Base-by-base conservation (phyloP, 1,139 yeast genomes). In the Candida dubliniensis region DNA sequence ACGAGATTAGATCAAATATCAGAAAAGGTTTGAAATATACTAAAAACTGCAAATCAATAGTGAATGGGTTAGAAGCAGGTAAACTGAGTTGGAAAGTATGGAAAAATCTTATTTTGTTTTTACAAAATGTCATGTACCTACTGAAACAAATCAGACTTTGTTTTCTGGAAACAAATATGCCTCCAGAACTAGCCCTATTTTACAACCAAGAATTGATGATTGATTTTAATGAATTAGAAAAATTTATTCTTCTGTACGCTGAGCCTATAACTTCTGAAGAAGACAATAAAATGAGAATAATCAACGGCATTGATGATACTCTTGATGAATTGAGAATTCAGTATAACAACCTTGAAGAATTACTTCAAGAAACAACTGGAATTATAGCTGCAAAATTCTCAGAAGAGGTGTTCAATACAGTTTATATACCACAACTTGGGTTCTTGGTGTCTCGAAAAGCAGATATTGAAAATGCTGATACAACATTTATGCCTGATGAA, bases 401-500 rank as follows among this genome's bases (percentile, higher is more conserved):
- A 53, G 2, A 35, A 5, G 43, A 49, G 10, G 38, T 42, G 2
- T 45, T 69, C 4, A 71, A 68, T 45, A 67, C 67, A 1, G 65
- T 69, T 2, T 75, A 75, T 47, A 68, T 74, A 24, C 77, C 77
- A 7, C 77, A 73, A 42, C 47, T 76, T 27, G 80, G 79, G 0
- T 76, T 66, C 44, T 53, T 75, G 36, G 54, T 71, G 2, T 56
- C 66, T 0, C 31, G 59, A 3, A 31, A 41, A 2, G 47, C 50
- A 4, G 48, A 50, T 6, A 43, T 49, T 5, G 38, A 46, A 1
- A 31, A 35, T 4, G 26, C 38, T 8, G 31, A 29, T n/a, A 42
- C 11, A 7, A 15, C 43, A n/a, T 38, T 40, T 9, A 13, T 31
- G 15, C 26, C 34, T 8, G 15, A 34, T 7, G 46, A 42, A 5